A percentile compares a stretch with the other conserved stretches of the same genome.
Conservation (phyloP, 2,329 filamentous ascomycete species). For the Penicillium sp. region DNA sequence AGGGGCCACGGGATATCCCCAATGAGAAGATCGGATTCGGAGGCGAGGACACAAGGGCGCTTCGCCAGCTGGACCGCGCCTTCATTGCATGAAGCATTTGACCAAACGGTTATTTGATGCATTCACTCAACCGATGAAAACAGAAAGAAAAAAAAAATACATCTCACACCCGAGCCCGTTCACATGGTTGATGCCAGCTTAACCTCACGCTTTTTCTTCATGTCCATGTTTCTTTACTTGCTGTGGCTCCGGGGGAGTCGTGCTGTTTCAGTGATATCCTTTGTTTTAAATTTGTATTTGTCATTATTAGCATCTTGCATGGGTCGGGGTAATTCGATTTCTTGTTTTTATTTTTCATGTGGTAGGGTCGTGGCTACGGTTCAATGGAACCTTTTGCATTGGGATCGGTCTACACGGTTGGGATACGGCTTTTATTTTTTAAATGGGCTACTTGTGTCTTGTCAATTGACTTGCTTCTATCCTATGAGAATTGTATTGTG, state of each 20-base stretch:
- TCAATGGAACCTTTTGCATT: slow-evolving; percentile 19
- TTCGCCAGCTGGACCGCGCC: slow-evolving; percentile 63
- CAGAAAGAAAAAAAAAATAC: background rate
- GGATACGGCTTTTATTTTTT: slow-evolving; percentile 12
- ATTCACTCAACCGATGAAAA: background rate
- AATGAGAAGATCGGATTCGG: slow-evolving; percentile 58
- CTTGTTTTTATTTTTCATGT: slow-evolving; percentile 10
- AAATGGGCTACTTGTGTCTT: slow-evolving; percentile 4
- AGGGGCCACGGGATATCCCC: slow-evolving; percentile 56
- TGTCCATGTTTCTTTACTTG: slow-evolving; percentile 5
- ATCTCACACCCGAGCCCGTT: background rate
- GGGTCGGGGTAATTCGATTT: slow-evolving; percentile 21
- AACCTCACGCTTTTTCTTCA: slow-evolving; percentile 1
- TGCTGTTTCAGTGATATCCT: slow-evolving; percentile 24
- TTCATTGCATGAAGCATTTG: slow-evolving; percentile 40
- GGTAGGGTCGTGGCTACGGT: slow-evolving; percentile 12
- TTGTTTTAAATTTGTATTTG: slow-evolving; percentile 9
- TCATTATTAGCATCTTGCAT: slow-evolving; percentile 27
- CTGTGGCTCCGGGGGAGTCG: slow-evolving; percentile 4
- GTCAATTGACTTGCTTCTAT: slow-evolving; percentile 17
- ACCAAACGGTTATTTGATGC: background rate
- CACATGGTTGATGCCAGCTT: background rate
- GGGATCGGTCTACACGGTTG: slow-evolving; percentile 27
- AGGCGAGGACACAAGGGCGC: slow-evolving; percentile 62
- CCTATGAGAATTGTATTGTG: background rate